Conservation (phyloP, 768 basidiomycete genomes). For the Hericium alpestre region DNA sequence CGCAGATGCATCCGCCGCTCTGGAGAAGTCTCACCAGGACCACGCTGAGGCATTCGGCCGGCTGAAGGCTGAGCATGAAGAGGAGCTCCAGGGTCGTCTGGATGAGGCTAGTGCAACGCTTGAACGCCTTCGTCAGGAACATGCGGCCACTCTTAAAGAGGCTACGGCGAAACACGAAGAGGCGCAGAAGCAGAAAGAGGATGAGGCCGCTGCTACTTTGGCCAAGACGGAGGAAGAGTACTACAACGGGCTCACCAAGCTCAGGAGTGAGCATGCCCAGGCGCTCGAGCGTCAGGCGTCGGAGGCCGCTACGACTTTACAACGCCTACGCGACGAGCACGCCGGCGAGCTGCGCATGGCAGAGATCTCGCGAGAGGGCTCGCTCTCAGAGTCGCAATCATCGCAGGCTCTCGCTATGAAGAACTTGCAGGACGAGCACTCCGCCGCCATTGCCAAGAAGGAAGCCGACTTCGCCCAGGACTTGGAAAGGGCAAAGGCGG, state of each 20-base stretch:
- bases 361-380: slow-evolving; percentile 67
- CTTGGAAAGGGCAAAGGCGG: slow-evolving; percentile 51
- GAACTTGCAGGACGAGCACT: slow-evolving; percentile 64
- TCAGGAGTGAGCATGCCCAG: slow-evolving; percentile 62
- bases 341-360: slow-evolving; percentile 59
- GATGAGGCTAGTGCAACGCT: slow-evolving; percentile 44
- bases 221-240: slow-evolving; percentile 73
- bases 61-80: slow-evolving; percentile 30
- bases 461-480: slow-evolving; percentile 57
- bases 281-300: slow-evolving; percentile 50
- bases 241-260: slow-evolving; percentile 68
- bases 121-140: slow-evolving; percentile 37
- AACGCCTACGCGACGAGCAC: slow-evolving; percentile 69
- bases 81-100: slow-evolving; percentile 37
- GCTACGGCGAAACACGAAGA: slow-evolving; percentile 44
- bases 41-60: slow-evolving; percentile 53
- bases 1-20: slow-evolving; percentile 18
- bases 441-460: slow-evolving; percentile 52
- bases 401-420: slow-evolving; percentile 50
- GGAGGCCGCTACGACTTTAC: slow-evolving; percentile 52
- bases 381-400: slow-evolving; percentile 64
- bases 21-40: slow-evolving; percentile 33
- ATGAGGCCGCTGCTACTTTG: slow-evolving; percentile 42
- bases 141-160: slow-evolving; percentile 41
- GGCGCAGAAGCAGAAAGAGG: slow-evolving; percentile 49